These are phyloP conservation scores for Echium plantagineum DNA, from an alignment of 257 asterid genomes.

Conservation along the genomic window DNA sequence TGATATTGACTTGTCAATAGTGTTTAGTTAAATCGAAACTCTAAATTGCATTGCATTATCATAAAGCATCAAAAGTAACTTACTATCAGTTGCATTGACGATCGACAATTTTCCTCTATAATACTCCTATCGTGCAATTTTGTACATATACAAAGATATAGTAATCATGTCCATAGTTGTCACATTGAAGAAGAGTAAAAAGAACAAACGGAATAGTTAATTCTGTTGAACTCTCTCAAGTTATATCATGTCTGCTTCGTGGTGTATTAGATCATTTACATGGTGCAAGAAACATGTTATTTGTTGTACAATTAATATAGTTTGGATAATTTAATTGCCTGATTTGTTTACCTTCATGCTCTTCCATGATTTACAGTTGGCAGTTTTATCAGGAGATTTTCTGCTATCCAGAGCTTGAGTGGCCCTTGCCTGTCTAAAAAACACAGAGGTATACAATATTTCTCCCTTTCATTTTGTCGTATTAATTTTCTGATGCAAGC, in stretches of 20 bases:
- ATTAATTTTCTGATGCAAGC: no score
- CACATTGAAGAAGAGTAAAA: background rate
- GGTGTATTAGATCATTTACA: background rate
- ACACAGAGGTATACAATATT: conserved; percentile 59
- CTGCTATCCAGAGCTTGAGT: conserved; percentile 88
- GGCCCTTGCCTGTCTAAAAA: conserved; percentile 88
- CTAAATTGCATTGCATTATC: background rate
- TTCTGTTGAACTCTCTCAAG: background rate
- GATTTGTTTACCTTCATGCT: conserved; percentile 5
- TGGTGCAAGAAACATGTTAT: background rate
- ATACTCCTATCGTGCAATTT: background rate
- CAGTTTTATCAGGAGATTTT: conserved; percentile 95
- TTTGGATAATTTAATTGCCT: background rate
- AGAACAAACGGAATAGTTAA: background rate
- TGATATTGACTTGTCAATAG: background rate
- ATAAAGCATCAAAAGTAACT: background rate
- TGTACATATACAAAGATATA: background rate
- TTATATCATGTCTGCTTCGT: background rate
- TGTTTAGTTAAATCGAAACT: background rate
- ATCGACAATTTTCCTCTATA: background rate
- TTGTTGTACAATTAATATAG: background rate
- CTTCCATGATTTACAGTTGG: conserved; percentile 44
- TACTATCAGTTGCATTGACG: background rate
- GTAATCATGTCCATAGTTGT: background rate
- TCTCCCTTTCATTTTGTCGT: conserved; percentile 7